Base-by-base conservation (phyloP, 2,329 filamentous ascomycete genomes). In the Coniochaeta ligniaria region DNA sequence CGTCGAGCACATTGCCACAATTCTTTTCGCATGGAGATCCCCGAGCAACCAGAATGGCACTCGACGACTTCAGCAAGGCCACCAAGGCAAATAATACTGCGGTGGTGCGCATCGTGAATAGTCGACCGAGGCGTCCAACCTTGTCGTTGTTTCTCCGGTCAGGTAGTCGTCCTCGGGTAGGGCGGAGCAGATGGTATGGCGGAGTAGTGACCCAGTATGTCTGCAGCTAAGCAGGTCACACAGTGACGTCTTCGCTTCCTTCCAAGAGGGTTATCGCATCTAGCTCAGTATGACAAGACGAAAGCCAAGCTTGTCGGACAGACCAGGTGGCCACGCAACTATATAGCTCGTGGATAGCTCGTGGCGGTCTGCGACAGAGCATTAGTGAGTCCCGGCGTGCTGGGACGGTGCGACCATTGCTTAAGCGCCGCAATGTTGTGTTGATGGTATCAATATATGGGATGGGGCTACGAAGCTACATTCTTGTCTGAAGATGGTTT, bases 1-100 rank as follows among this genome's bases (percentile, higher is more conserved):
- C 65, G 14, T 74, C 71, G 41, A 82, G 74, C 5, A 80, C 77
- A 61, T 85, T 86, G 68, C 83, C 83, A 69, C 83, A 86, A 36
- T 75, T 71, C 28, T 72, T 70, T 38, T 72, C 70, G 70, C 83
- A 86, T 17, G 79, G 76, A 24, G 83, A 86, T 36, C 72, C 72
- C 0, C 74, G 65, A 0, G 79, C 71, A 50, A 81, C 79, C 35
- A 81, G 69, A 26, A 85, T 63, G 45, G 70, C 71, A 24, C 59
- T 61, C 9, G 67, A 68, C 60, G 67, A 61, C 56, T 63, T 62
- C 33, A 60, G 63, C 7, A 64, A 61, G 31, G 62, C 60, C 11
- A 59, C 63, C 54, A 61, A 50, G 31, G 63, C 59, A 43, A 60
- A 28, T 35, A 52, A 28, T 26, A 47, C 36, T 36, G 36, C 26